A percentile compares a stretch with the other conserved stretches of the same genome.
Evolutionary conservation across 108 stramenopile genomes (phyloP).

Genomic region (Poteriospumella lacustris): DNA sequence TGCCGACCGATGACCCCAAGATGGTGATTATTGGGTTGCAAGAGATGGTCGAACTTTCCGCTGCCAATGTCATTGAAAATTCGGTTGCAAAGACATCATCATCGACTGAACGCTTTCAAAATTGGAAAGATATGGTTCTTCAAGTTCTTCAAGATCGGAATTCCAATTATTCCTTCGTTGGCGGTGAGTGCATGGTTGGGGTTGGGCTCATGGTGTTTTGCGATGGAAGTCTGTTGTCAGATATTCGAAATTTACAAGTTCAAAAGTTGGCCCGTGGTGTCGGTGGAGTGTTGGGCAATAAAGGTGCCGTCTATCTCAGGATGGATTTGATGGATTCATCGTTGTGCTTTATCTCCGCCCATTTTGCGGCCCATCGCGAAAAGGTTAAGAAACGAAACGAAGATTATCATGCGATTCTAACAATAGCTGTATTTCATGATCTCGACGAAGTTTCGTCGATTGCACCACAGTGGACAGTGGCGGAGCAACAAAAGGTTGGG

Average conservation of each 20-base stretch:
- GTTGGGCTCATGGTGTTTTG: neutral
- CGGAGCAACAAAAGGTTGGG: too few relatives aligned
- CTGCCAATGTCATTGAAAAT: slow-evolving; percentile 12
- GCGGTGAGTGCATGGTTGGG: slow-evolving; percentile 21
- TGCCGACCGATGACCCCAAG: neutral
- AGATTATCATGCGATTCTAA: slow-evolving; percentile 17
- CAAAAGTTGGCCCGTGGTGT: slow-evolving; percentile 30
- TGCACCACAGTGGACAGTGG: too few relatives aligned
- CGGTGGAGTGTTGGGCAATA: slow-evolving; percentile 60
- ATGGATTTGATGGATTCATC: slow-evolving; percentile 45
- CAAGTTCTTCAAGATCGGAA: too few relatives aligned
- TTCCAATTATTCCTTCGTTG: too few relatives aligned
- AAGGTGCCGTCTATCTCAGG: slow-evolving; percentile 53
- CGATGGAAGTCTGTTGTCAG: neutral
- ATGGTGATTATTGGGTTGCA: slow-evolving; percentile 23
- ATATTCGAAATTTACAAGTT: neutral
- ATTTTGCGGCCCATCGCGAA: slow-evolving; percentile 53
- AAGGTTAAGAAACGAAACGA: neutral
- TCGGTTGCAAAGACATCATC: neutral
- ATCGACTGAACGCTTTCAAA: too few relatives aligned
- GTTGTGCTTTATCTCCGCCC: slow-evolving; percentile 52
- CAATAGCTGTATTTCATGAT: neutral
- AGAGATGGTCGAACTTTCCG: slow-evolving; percentile 27
- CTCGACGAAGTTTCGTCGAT: too few relatives aligned
- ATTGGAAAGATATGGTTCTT: too few relatives aligned